Evolutionary conservation across 208 protist genomes (phyloP).

Genomic region (Leishmania guyanensis): DNA sequence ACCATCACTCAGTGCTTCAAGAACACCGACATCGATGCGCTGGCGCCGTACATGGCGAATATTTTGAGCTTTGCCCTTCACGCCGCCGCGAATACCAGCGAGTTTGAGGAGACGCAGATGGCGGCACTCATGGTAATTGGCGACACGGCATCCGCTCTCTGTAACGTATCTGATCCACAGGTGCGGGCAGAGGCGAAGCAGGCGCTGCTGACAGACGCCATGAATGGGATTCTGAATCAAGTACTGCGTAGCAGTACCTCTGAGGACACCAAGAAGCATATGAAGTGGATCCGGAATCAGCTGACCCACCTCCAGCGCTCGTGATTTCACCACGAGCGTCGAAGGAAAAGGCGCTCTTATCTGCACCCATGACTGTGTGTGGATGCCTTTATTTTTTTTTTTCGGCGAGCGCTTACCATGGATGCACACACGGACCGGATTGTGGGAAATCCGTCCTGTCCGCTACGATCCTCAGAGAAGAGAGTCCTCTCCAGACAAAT

Average conservation of each 20-base stretch:
- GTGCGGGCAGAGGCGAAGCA: constrained; percentile 66
- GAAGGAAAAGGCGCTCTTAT: neutral
- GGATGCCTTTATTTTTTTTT: neutral
- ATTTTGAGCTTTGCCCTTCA: constrained; percentile 79
- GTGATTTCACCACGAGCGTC: neutral
- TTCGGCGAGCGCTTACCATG: neutral
- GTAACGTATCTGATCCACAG: constrained; percentile 37
- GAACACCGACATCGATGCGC: constrained; percentile 31
- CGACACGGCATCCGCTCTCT: constrained; percentile 82
- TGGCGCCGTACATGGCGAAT: constrained; percentile 66
- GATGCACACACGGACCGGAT: neutral
- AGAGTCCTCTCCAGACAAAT: neutral
- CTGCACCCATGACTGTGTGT: too few species aligned
- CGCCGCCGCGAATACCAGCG: constrained; percentile 42
- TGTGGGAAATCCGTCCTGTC: neutral
- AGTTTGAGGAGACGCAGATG: constrained; percentile 60
- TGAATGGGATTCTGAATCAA: constrained; percentile 40
- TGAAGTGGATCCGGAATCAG: constrained; percentile 69
- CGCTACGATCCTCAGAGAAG: neutral
- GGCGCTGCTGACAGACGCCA: constrained; percentile 52
- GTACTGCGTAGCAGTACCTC: constrained; percentile 28
- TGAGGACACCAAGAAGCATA: constrained; percentile 55
- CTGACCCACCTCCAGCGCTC: constrained; percentile 46
- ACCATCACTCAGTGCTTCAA: constrained; percentile 84
- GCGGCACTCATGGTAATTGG: constrained; percentile 77